These are phyloP conservation scores for Atractiella rhizophila DNA, from an alignment of 768 basidiomycete genomes.

Conservation along the genomic window DNA sequence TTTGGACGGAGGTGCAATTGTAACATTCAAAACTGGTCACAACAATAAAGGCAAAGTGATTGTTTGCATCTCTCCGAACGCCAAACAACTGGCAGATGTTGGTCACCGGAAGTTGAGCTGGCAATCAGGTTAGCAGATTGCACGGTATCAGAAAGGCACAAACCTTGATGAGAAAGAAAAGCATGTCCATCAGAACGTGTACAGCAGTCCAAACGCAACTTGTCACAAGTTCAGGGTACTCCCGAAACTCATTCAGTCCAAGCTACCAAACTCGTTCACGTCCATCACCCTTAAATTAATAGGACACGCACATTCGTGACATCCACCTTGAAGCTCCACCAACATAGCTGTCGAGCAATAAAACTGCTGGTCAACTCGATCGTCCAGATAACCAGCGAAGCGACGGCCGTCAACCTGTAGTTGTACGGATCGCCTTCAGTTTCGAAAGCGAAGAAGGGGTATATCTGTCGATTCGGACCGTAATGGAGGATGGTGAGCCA, in stretches of 20 bases:
- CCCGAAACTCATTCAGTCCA: slow-evolving; percentile 24
- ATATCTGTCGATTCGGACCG: slow-evolving; percentile 24
- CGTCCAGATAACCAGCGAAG: slow-evolving; percentile 23
- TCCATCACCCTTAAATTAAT: background rate
- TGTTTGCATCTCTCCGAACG: no score
- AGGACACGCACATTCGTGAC: slow-evolving; percentile 17
- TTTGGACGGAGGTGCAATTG: no score
- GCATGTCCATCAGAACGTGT: slow-evolving; percentile 25
- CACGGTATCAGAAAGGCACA: no score
- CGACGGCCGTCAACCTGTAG: slow-evolving; percentile 23
- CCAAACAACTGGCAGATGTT: no score
- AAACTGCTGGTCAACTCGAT: slow-evolving; percentile 23
- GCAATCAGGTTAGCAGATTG: no score
- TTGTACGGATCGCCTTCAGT: slow-evolving; percentile 24
- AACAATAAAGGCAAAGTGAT: no score
- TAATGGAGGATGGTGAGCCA: slow-evolving; percentile 24
- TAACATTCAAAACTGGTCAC: no score
- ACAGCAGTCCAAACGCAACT: slow-evolving; percentile 20
- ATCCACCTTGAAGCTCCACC: slow-evolving; percentile 20
- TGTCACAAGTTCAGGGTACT: slow-evolving; percentile 20
- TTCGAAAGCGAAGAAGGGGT: slow-evolving; percentile 26
- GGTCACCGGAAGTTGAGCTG: no score
- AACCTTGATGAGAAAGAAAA: no score
- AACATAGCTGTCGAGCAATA: slow-evolving; percentile 21
- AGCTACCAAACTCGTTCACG: slow-evolving; percentile 12